Evolutionary conservation across 495 filamentous ascomycete genomes (phyloP).

Genomic region (Daldinia caldariorum): DNA sequence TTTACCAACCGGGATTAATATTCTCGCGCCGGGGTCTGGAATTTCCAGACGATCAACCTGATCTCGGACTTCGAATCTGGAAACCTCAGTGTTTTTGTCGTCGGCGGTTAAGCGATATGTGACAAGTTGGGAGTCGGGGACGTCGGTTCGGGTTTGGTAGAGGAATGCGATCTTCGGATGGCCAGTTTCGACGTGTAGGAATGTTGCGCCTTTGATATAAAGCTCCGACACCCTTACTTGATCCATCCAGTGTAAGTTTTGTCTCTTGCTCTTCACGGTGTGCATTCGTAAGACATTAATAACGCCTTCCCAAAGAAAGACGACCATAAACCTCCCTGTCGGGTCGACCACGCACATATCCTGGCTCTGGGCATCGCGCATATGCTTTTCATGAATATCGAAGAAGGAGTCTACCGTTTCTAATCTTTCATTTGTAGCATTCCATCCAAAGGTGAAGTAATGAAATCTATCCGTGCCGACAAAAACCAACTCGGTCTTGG

Average conservation of each 20-base stretch:
- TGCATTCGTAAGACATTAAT: constrained; percentile 73
- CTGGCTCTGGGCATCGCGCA: constrained; percentile 78
- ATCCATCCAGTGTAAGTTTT: constrained; percentile 72
- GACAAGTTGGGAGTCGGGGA: constrained; percentile 67
- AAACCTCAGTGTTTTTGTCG: constrained; percentile 58
- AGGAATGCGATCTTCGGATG: constrained; percentile 84
- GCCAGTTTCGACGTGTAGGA: constrained; percentile 77
- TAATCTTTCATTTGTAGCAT: constrained; percentile 67
- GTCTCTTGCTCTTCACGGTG: constrained; percentile 63
- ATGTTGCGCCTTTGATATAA: constrained; percentile 82
- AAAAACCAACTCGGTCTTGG: constrained; percentile 86
- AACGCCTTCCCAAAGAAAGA: constrained; percentile 90
- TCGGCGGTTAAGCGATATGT: constrained; percentile 65
- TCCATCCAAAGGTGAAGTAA: constrained; percentile 91
- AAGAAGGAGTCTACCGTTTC: constrained; percentile 74
- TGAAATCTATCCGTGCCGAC: constrained; percentile 88
- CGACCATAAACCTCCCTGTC: constrained; percentile 77
- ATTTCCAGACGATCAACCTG: constrained; percentile 65
- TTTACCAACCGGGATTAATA: constrained; percentile 83
- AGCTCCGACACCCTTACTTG: constrained; percentile 85
- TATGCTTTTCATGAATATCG: constrained; percentile 80
- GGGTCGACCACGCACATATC: constrained; percentile 87
- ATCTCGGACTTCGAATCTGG: constrained; percentile 58
- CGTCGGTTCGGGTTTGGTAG: constrained; percentile 76
- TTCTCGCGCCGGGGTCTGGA: constrained; percentile 75